Evolutionary conservation across 2,329 filamentous ascomycete species (phyloP).

Genomic region (Ophiostoma tasmaniense): DNA sequence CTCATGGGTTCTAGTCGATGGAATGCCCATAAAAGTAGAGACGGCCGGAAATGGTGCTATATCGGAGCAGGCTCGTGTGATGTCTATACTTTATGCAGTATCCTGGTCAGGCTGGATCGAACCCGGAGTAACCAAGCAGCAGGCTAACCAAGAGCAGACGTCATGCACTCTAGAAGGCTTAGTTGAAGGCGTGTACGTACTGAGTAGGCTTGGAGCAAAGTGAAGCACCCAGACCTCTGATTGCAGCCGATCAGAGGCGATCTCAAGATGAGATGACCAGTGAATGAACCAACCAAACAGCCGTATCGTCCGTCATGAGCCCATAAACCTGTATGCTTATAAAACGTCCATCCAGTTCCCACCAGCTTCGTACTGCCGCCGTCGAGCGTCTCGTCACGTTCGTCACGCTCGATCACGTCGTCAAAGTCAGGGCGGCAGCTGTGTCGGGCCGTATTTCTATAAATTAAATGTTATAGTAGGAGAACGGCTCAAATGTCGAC

Average conservation of each 20-base stretch:
- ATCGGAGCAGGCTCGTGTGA: conserved; percentile 4
- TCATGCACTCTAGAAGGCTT: background rate
- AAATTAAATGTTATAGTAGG: background rate
- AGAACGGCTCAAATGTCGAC: background rate
- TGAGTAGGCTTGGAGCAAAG: background rate
- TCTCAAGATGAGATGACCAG: background rate
- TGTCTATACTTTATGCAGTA: background rate
- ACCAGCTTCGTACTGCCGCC: background rate
- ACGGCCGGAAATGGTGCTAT: background rate
- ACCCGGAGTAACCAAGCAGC: background rate
- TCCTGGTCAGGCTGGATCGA: background rate
- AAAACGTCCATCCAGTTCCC: background rate
- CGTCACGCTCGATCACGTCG: background rate
- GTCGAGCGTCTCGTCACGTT: background rate
- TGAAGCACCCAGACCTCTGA: background rate
- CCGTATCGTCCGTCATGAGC: background rate
- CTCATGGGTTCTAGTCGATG: background rate
- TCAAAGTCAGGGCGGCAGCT: background rate
- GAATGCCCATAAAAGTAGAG: background rate
- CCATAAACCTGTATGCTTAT: background rate
- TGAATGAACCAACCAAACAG: background rate
- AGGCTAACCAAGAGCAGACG: background rate
- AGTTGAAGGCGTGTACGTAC: too few species aligned
- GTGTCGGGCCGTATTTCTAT: background rate
- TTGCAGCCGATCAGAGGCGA: background rate